Conservation (phyloP, 176 grass and related monocot species). For the Lolium multiflorum region DNA sequence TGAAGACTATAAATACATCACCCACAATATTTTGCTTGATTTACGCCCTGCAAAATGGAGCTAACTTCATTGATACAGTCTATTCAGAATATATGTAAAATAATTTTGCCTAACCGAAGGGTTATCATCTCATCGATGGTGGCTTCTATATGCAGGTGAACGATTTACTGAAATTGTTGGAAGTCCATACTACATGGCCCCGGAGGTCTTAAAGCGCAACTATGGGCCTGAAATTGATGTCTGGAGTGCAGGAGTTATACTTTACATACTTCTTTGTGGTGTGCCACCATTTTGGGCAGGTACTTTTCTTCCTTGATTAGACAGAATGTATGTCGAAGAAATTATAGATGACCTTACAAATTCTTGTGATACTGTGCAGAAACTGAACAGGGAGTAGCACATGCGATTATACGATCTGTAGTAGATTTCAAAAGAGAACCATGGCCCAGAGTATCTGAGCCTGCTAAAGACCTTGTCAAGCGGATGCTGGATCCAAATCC, state of each 20-base stretch:
- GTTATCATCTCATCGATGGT: not conserved
- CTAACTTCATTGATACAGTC: slow-evolving; percentile 23
- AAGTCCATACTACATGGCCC: slow-evolving; percentile 99
- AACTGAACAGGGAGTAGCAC: slow-evolving; percentile 93
- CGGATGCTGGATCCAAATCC: slow-evolving; percentile 96
- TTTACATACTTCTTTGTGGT: slow-evolving; percentile 94
- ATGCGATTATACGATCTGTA: slow-evolving; percentile 84
- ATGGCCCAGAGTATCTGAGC: slow-evolving; percentile 90
- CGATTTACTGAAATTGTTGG: slow-evolving; percentile 92
- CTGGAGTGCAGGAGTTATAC: slow-evolving; percentile 99
- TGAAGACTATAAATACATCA: not conserved
- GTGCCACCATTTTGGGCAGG: slow-evolving; percentile 99
- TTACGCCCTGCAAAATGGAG: slow-evolving; percentile 32
- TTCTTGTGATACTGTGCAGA: slow-evolving; percentile 56
- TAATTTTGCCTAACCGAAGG: slow-evolving; percentile 10
- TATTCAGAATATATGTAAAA: slow-evolving; percentile 8
- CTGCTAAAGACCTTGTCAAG: slow-evolving; percentile 94
- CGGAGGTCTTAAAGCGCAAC: slow-evolving; percentile 93
- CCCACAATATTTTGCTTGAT: slow-evolving; percentile 7
- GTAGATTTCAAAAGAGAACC: slow-evolving; percentile 96
- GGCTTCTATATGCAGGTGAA: slow-evolving; percentile 64
- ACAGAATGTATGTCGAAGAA: not conserved
- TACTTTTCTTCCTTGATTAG: slow-evolving; percentile 42
- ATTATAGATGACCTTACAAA: slow-evolving; percentile 27
- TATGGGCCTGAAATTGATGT: slow-evolving; percentile 98